Base-by-base conservation (phyloP, 2,329 filamentous ascomycete species). In the Myriosclerotinia curreyana region DNA sequence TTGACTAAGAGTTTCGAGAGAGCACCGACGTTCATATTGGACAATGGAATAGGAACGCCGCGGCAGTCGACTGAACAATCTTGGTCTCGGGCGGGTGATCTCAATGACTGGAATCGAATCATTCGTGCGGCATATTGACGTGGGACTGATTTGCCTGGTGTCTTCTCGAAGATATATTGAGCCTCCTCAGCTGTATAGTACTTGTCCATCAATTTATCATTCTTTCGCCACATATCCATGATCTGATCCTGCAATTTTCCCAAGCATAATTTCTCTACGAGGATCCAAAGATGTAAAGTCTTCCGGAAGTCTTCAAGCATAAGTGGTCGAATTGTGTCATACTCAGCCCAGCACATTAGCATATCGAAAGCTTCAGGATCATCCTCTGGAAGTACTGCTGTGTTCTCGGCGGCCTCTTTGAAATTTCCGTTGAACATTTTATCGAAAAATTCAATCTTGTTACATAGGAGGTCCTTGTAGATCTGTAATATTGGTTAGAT, bases 391-490 rank as follows among this genome's bases (percentile, higher is more conserved):
- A 69, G 55, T 2, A 17, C 38, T 2, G 64, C 65, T 0, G 17
- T 46, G 8, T 54, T 62, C 3, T 56, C 34, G 0, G 12, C 46
- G 11, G 66, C 50, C n/a, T 69, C 62, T 25, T 40, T 48, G 20
- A 67, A 69, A 0, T 44, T 38, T 20, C 59, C 53, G 7, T 52
- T 38, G 48, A 68, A 68, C 65, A 70, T 67, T 44, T 64, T 68
- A 12, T 61, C 48, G 38, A 68, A 69, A 25, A 65, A 69, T 0
- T 67, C 64, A 25, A 69, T 40, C 25, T 66, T 66, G 17, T 60
- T 54, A 62, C 62, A 66, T 2, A 67, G 28, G 1, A 60, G 28
- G 4, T 48, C 31, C 14, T 66, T 65, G 44, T 68, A 49, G 40
- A 51, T 17, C 49, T 51, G 8, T 9, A 9, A 20, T 3, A 15